phyloP scores from a whole-genome alignment of 768 basidiomycete genomes.

The Cystoderma amianthinum region DNA sequence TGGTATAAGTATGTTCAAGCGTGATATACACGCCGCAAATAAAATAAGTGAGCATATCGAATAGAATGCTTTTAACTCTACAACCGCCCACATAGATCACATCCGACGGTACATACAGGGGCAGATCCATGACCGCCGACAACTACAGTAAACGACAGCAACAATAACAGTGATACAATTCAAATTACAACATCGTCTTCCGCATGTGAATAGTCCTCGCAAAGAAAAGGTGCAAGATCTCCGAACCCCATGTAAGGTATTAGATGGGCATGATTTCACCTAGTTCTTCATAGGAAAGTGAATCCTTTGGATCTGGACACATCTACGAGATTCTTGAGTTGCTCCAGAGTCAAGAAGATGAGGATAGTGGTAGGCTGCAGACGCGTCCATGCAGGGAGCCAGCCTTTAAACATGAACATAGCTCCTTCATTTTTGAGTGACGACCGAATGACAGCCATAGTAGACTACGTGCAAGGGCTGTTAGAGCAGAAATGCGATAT shows the following conservation, averaged over 20 bases:
- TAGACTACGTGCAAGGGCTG: conserved; percentile 42
- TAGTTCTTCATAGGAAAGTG: neutral
- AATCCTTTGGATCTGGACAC: conserved; percentile 39
- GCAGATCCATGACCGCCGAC: neutral
- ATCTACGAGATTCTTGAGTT: conserved; percentile 69
- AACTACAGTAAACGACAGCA: neutral
- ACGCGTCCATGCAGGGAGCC: conserved; percentile 83
- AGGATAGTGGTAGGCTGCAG: conserved; percentile 85
- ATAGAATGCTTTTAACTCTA: too few species aligned
- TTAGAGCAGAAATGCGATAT: conserved; percentile 1
- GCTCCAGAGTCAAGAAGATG: conserved; percentile 81
- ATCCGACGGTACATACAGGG: too few species aligned
- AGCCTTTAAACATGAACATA: conserved; percentile 92
- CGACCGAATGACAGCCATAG: conserved; percentile 57
- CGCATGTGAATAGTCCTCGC: neutral
- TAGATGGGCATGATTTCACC: neutral
- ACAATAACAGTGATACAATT: neutral
- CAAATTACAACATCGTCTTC: neutral
- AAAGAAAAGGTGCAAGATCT: neutral
- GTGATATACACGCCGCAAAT: too few species aligned
- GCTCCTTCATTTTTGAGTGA: conserved; percentile 71
- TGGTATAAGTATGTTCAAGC: too few species aligned
- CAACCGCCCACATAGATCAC: too few species aligned
- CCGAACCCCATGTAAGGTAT: neutral
- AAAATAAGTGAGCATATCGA: too few species aligned